A percentile compares a stretch with the other conserved stretches of the same genome.
Evolutionary conservation across 1,284 basidiomycete species (phyloP).

Genomic region (Flammula alnicola): DNA sequence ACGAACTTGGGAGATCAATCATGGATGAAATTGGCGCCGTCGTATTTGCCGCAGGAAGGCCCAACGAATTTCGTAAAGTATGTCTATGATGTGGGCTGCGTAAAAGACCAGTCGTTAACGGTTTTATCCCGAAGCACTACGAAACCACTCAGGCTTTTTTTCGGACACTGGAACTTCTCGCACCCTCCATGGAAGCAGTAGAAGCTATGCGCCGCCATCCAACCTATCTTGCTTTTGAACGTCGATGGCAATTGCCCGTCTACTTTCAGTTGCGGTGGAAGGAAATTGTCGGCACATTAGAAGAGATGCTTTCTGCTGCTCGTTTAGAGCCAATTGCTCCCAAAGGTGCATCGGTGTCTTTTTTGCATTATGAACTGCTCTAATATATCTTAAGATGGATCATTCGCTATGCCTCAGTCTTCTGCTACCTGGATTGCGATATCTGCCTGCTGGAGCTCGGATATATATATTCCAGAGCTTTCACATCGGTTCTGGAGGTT

Average conservation of each 20-base stretch:
- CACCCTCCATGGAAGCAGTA: conserved; percentile 76
- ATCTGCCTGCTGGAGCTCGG: conserved; percentile 80
- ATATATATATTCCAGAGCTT: conserved; percentile 84
- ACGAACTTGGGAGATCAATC: conserved; percentile 78
- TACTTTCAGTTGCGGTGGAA: conserved; percentile 99
- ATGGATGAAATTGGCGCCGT: conserved; percentile 82
- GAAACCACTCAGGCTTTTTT: conserved; percentile 85
- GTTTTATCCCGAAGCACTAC: conserved; percentile 65
- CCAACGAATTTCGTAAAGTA: conserved; percentile 89
- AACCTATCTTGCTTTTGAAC: conserved; percentile 75
- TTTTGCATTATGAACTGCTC: conserved; percentile 4
- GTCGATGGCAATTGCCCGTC: conserved; percentile 93
- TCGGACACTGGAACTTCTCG: conserved; percentile 81
- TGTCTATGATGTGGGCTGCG: conserved; percentile 16
- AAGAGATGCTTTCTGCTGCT: conserved; percentile 61
- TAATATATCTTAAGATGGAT: conserved; percentile 22
- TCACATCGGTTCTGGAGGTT: conserved; percentile 87
- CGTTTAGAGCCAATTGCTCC: conserved; percentile 45
- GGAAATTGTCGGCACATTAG: conserved; percentile 81
- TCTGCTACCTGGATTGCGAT: conserved; percentile 76
- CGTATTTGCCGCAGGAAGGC: conserved; percentile 90
- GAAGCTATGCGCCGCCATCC: conserved; percentile 74
- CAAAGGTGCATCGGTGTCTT: conserved; percentile 38
- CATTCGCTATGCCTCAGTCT: conserved; percentile 67
- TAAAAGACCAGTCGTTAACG: neutral